phyloP scores from a whole-genome alignment of 257 asterid species.

The Nicotiana paniculata region DNA sequence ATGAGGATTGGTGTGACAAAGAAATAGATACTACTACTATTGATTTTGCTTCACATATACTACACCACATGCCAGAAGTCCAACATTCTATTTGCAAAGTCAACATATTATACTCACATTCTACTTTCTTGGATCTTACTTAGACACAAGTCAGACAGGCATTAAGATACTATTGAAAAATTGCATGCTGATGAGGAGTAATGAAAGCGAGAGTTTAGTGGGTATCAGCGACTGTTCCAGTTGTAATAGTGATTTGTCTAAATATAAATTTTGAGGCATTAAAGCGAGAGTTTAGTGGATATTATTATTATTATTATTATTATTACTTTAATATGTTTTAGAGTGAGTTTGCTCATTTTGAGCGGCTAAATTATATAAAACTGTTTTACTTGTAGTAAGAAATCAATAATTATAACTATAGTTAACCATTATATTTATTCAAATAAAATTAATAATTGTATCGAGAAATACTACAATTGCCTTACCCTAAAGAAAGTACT shows the following conservation, averaged over 20 bases:
- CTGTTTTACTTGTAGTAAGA: no score
- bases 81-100: not conserved
- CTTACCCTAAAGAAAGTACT: no score
- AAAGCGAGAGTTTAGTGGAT: not conserved
- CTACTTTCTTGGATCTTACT: not conserved
- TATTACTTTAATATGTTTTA: no score
- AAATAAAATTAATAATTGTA: no score
- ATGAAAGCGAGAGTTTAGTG: no score
- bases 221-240: not conserved
- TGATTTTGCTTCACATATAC: not conserved
- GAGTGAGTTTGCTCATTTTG: no score
- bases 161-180: not conserved
- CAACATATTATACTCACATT: not conserved
- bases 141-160: not conserved
- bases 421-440: no score
- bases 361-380: no score
- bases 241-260: not conserved
- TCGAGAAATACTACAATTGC: no score
- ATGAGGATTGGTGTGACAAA: slow-evolving; percentile 60
- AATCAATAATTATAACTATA: no score
- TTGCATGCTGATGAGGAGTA: not conserved
- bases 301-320: no score
- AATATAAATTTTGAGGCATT: not conserved
- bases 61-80: not conserved
- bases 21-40: slow-evolving; percentile 19